Percentiles rank a stretch among this genome's conserved stretches.
Conservation (phyloP, 305 asterid species). For the Fraxinus baroniana region DNA sequence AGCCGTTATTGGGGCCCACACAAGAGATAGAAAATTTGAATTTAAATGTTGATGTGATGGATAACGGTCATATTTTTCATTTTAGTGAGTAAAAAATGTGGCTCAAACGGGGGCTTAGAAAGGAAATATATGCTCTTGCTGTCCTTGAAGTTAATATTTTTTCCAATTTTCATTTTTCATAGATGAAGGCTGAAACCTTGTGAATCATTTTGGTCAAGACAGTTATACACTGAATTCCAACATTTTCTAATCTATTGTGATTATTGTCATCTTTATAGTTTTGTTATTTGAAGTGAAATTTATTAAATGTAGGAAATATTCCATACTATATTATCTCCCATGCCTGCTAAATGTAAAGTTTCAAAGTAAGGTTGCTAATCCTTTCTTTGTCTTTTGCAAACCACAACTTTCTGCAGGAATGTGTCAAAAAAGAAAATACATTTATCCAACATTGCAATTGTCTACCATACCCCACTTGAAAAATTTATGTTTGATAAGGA, state of each 20-base stretch:
- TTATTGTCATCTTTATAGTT: neutral
- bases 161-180: neutral
- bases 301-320: neutral
- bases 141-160: neutral
- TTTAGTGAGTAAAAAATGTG: too few species aligned
- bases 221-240: neutral
- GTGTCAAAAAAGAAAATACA: neutral
- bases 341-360: neutral
- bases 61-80: too few species aligned
- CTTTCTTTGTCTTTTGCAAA: neutral
- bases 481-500: conserved; percentile 2
- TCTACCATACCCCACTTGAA: conserved; percentile 1
- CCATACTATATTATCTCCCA: neutral
- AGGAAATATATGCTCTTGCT: neutral
- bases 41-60: too few species aligned
- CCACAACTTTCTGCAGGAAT: conserved; percentile 19
- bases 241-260: neutral
- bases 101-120: too few species aligned
- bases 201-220: neutral
- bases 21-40: too few species aligned
- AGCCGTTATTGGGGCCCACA: too few species aligned
- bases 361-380: neutral
- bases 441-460: conserved; percentile 3
- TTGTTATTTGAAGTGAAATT: neutral
- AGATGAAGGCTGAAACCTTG: neutral